Evolutionary conservation across 2,329 filamentous ascomycete species (phyloP).

Genomic region (Diaporthe helianthi): DNA sequence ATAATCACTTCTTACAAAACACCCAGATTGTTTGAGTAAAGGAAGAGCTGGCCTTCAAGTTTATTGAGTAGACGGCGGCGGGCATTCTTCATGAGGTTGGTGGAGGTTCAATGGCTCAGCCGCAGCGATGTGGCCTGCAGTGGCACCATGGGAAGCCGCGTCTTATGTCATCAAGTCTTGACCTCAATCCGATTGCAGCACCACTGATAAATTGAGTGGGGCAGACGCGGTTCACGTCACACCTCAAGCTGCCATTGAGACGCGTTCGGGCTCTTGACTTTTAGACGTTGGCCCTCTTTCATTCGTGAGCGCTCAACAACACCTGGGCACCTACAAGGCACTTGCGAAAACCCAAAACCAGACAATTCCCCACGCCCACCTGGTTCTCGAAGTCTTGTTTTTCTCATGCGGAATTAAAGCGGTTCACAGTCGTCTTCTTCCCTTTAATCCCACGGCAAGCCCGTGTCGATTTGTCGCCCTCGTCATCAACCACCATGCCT

Average conservation of each 20-base stretch:
- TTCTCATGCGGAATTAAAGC: neutral
- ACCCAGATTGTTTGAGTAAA: neutral
- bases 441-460: neutral
- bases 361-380: neutral
- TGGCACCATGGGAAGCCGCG: neutral
- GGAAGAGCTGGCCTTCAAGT: neutral
- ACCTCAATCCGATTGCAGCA: neutral
- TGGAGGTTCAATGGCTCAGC: neutral
- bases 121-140: neutral
- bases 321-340: neutral
- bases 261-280: constrained; percentile 20
- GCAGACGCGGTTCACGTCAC: constrained; percentile 31
- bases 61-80: neutral
- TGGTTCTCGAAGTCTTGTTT: neutral
- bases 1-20: neutral
- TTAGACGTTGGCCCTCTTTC: neutral
- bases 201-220: constrained; percentile 32
- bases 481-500: constrained; percentile 50
- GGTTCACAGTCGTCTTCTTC: neutral
- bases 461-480: constrained; percentile 14
- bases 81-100: neutral
- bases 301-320: constrained; percentile 5
- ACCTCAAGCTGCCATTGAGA: constrained; percentile 1
- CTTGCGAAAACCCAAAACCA: neutral
- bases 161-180: constrained; percentile 20